Conservation (phyloP, 2,329 filamentous ascomycete species). For the Alternaria gaisen region DNA sequence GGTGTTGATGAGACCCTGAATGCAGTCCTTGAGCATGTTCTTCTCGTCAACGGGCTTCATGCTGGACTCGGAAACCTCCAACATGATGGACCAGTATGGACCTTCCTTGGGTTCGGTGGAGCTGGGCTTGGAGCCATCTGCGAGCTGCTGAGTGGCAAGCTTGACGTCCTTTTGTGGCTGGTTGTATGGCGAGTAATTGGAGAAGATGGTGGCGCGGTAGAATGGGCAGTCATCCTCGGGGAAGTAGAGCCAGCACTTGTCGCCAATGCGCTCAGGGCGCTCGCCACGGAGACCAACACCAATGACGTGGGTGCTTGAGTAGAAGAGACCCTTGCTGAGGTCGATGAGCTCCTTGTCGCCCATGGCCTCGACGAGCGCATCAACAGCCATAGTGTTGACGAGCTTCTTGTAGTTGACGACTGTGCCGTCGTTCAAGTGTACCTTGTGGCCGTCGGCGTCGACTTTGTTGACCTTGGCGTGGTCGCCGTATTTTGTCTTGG, state of each 20-base stretch:
- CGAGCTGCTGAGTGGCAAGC: slow-evolving; percentile 85
- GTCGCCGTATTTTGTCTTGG: slow-evolving; percentile 91
- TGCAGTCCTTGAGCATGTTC: slow-evolving; percentile 87
- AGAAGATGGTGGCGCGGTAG: slow-evolving; percentile 99
- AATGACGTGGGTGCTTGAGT: slow-evolving; percentile 96
- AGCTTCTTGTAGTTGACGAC: slow-evolving; percentile 92
- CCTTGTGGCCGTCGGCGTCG: slow-evolving; percentile 83
- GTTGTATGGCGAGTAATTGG: slow-evolving; percentile 99
- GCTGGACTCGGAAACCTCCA: slow-evolving; percentile 94
- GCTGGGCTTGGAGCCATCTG: slow-evolving; percentile 81
- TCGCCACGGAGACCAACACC: slow-evolving; percentile 92
- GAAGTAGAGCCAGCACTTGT: slow-evolving; percentile 99
- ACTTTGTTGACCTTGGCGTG: slow-evolving; percentile 85
- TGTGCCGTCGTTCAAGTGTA: slow-evolving; percentile 83
- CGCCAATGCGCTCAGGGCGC: slow-evolving; percentile 93
- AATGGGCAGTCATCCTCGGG: slow-evolving; percentile 98
- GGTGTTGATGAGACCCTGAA: slow-evolving; percentile 97
- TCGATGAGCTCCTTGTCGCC: slow-evolving; percentile 83
- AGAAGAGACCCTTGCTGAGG: slow-evolving; percentile 91
- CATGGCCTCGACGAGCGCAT: slow-evolving; percentile 86
- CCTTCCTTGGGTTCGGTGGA: slow-evolving; percentile 80
- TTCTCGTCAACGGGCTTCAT: slow-evolving; percentile 92
- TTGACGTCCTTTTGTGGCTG: slow-evolving; percentile 84
- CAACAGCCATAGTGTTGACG: slow-evolving; percentile 94
- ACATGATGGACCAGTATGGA: slow-evolving; percentile 99